These are phyloP conservation scores for Populus deltoides DNA, from an alignment of 345 rosid species.

Conservation along the genomic window DNA sequence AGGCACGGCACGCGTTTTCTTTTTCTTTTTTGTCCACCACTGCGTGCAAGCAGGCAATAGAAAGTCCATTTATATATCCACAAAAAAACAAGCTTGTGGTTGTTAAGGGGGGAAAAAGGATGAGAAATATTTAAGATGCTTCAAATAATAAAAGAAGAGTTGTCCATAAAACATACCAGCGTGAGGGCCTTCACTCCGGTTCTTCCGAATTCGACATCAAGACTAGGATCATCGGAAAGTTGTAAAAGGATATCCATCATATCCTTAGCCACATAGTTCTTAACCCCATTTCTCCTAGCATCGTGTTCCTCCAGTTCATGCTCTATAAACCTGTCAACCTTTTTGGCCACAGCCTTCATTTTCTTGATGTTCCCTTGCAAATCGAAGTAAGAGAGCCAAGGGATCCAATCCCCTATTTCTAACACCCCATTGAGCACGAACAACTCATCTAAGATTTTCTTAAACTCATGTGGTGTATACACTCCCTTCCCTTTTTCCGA, in stretches of 20 bases:
- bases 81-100: not conserved
- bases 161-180: constrained; percentile 30
- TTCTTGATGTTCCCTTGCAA: constrained; percentile 57
- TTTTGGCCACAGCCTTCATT: constrained; percentile 58
- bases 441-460: constrained; percentile 65
- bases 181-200: constrained; percentile 57
- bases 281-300: constrained; percentile 27
- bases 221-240: constrained; percentile 55
- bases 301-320: constrained; percentile 58
- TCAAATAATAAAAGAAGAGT: not conserved
- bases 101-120: not conserved
- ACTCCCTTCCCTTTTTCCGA: constrained; percentile 33
- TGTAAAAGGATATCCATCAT: constrained; percentile 60
- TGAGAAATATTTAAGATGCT: too few species aligned
- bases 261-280: constrained; percentile 48
- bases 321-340: constrained; percentile 53
- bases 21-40: too few species aligned
- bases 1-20: too few species aligned
- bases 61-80: not conserved
- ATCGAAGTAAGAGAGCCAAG: constrained; percentile 56
- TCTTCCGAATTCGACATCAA: constrained; percentile 60
- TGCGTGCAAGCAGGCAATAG: too few species aligned
- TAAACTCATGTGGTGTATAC: constrained; percentile 54
- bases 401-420: constrained; percentile 69
- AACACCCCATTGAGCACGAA: constrained; percentile 58